Conservation (phyloP, 2,329 filamentous ascomycete genomes). For the Chaetomium globosum region DNA sequence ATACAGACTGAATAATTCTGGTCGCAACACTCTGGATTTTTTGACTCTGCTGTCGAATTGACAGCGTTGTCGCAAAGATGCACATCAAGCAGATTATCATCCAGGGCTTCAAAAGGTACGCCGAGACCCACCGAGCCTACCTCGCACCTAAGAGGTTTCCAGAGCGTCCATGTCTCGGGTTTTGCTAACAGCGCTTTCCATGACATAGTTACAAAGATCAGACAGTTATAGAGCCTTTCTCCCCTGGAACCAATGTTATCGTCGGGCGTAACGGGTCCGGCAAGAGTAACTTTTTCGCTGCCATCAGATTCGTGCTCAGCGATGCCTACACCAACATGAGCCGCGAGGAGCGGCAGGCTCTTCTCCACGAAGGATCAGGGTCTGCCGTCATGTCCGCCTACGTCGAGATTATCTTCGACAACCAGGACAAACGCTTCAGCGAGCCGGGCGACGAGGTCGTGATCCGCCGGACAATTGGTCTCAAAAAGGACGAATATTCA, state of each 20-base stretch:
- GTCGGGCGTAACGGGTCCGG: conserved; percentile 98
- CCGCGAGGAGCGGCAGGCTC: conserved; percentile 89
- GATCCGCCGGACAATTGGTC: conserved; percentile 87
- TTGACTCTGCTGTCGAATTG: conserved; percentile 35
- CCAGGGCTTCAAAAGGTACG: conserved; percentile 96
- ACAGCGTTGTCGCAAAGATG: conserved; percentile 59
- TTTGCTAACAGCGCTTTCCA: conserved; percentile 13
- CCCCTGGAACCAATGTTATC: conserved; percentile 95
- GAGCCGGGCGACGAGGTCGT: conserved; percentile 90
- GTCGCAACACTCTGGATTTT: conserved; percentile 15
- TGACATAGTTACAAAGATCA: conserved; percentile 91
- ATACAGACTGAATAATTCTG: conserved; percentile 6
- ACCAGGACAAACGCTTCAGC: conserved; percentile 91
- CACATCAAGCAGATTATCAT: conserved; percentile 99
- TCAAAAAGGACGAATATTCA: conserved; percentile 98
- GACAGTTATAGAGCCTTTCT: conserved; percentile 97
- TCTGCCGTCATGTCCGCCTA: conserved; percentile 99
- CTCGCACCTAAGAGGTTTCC: not conserved
- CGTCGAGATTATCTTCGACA: conserved; percentile 98
- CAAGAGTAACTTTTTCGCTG: conserved; percentile 99
- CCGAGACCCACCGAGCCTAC: not conserved
- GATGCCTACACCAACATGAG: conserved; percentile 97
- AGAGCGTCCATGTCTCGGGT: not conserved
- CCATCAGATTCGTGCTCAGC: conserved; percentile 96
- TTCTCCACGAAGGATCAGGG: conserved; percentile 97